Evolutionary conservation across 139 green algal species (phyloP), one percentile per base, ranked within the genome.

Genomic region (Mesotaenium endlicherianum): DNA sequence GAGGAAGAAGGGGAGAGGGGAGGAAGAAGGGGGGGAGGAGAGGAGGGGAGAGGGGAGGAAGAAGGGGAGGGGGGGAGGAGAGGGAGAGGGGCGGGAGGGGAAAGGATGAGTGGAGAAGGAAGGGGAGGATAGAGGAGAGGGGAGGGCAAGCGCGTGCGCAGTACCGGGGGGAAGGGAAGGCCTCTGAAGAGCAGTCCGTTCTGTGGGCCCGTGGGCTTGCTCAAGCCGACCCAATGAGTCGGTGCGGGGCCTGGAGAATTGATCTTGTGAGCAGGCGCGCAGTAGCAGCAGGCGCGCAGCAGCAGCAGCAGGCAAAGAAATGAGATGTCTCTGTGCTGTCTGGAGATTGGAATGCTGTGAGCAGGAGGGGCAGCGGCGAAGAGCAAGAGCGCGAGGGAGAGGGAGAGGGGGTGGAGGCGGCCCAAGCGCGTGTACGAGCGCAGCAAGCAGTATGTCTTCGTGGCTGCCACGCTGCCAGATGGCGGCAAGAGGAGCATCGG

Each of bases 371-470:
- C 38, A 26, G 50, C 45, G 26, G 49, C 45, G 72, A 30, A 31
- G 50, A 74, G 72, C 17, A 20, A 42, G 26, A 17, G 75, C 34
- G 75, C 30, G 39, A 76, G 38, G 11, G 41, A 8, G n/a, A 77
- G 57, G 57, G 57, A 68, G 57, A 30, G 36, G 57, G 57, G 17
- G 57, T 39, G 57, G 1, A 68, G 57, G 57, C 34, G 57, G 57
- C n/a, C 16, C 14, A 68, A 39, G 57, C 34, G 60, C 31, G 60
- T 30, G 59, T 82, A 82, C 43, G 50, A 39, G 39, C 67, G 78
- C 43, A 87, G 83, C 78, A 87, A 93, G 82, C 95, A 98, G 92
- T 97, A 97, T 85, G 64, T 97, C 16, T 98, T 97, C 91, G 93
- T 94, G 0, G 95, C 92, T 2, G 95, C 95, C 26, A 98, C 95